These are phyloP conservation scores for Phaeotremella fagi DNA, from an alignment of 768 basidiomycete species.

Conservation along the genomic window DNA sequence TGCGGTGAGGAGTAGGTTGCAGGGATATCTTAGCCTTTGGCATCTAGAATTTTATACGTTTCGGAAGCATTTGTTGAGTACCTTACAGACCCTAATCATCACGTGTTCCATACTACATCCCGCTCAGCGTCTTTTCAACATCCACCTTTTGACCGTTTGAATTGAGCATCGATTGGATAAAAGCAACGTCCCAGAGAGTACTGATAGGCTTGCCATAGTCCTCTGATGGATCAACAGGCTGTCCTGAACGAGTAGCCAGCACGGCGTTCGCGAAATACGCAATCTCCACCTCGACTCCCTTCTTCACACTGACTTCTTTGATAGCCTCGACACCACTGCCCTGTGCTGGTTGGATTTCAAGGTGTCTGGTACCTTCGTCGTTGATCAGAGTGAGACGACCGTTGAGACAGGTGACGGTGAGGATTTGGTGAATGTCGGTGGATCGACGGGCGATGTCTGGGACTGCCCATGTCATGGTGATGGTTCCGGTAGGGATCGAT, in stretches of 20 bases:
- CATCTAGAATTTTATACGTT: too few relatives aligned
- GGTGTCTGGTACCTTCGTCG: conserved; percentile 3
- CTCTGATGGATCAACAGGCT: conserved; percentile 52
- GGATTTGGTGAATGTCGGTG: conserved; percentile 8
- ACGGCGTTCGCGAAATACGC: conserved; percentile 17
- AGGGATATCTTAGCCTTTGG: too few relatives aligned
- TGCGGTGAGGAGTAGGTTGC: too few relatives aligned
- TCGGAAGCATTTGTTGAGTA: too few relatives aligned
- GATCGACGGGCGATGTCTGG: conserved; percentile 13
- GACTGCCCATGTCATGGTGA: conserved; percentile 34
- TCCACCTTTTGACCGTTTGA: conserved; percentile 62
- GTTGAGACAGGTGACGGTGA: conserved; percentile 33
- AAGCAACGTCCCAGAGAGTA: conserved; percentile 68
- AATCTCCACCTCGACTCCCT: conserved; percentile 51
- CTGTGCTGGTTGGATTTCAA: conserved; percentile 17
- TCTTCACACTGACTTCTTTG: conserved; percentile 47
- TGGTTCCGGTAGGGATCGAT: conserved; percentile 32
- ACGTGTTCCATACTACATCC: conserved; percentile 5
- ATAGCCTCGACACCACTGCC: conserved; percentile 50
- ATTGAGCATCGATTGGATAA: conserved; percentile 71
- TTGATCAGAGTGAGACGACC: conserved; percentile 21
- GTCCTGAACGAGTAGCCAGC: conserved; percentile 54
- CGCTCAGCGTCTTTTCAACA: conserved; percentile 49
- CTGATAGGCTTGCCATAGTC: conserved; percentile 60
- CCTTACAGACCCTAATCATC: too few relatives aligned